Conservation (phyloP, 371 early-diverging fungal species). For the Mucor ambiguus region DNA sequence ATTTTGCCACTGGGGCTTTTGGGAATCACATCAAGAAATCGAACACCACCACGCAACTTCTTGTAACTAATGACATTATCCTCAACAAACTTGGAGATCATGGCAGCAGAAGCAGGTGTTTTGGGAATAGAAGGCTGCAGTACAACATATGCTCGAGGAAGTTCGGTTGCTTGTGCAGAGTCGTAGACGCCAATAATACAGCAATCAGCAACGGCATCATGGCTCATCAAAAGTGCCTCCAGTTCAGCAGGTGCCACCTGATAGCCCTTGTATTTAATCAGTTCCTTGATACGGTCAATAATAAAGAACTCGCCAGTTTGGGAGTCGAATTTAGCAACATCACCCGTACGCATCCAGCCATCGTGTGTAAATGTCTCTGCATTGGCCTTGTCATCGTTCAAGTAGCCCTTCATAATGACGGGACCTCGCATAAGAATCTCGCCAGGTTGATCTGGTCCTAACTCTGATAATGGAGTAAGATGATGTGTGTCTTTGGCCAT, state of each 20-base stretch:
- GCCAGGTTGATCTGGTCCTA: conserved; percentile 60
- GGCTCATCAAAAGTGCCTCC: conserved; percentile 76
- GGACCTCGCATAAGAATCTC: conserved; percentile 86
- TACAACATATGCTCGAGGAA: conserved; percentile 82
- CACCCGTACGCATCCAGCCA: conserved; percentile 87
- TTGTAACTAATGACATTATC: conserved; percentile 73
- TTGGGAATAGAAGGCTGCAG: conserved; percentile 30
- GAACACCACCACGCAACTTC: conserved; percentile 77
- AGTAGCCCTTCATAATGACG: conserved; percentile 79
- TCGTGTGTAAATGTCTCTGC: conserved; percentile 65
- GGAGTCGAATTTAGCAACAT: conserved; percentile 68
- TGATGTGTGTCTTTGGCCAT: background rate
- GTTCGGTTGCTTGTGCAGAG: conserved; percentile 69
- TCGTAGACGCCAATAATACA: conserved; percentile 75
- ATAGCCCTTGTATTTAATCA: conserved; percentile 79
- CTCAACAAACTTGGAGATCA: conserved; percentile 64
- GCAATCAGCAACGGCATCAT: conserved; percentile 71
- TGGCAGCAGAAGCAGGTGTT: conserved; percentile 33
- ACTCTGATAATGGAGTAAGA: conserved; percentile 32
- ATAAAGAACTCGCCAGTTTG: conserved; percentile 62
- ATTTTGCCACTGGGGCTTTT: conserved; percentile 83
- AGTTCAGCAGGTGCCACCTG: conserved; percentile 84
- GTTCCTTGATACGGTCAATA: conserved; percentile 76
- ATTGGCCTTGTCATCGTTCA: conserved; percentile 73
- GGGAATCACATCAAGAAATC: conserved; percentile 71